Conservation (phyloP, 2,329 filamentous ascomycete species). For the Colletotrichum eremochloae region DNA sequence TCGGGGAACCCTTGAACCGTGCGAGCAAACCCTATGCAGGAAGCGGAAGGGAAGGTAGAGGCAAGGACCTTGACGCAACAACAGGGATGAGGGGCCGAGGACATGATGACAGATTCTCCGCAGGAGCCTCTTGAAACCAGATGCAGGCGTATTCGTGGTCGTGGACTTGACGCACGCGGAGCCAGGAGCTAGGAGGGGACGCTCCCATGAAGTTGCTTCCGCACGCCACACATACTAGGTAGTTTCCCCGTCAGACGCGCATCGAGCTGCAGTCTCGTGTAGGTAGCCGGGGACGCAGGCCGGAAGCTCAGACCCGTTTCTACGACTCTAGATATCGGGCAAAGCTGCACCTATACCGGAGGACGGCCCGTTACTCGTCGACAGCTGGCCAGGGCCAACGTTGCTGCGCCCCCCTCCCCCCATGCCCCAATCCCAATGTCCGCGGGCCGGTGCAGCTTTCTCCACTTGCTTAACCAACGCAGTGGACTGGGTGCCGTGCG, state of each 20-base stretch:
- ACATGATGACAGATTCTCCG: slow-evolving; percentile 4
- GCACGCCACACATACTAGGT: slow-evolving; percentile 3
- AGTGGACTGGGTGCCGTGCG: slow-evolving; percentile 9
- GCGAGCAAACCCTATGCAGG: slow-evolving; percentile 23
- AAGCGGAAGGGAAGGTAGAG: slow-evolving; percentile 12
- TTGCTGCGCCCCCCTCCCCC: slow-evolving; percentile 13
- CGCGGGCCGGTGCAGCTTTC: slow-evolving; percentile 5
- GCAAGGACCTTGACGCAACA: slow-evolving; percentile 24
- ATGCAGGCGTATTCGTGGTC: not conserved
- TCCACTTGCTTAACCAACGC: slow-evolving; percentile 11
- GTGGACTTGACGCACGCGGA: not conserved
- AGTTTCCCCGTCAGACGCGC: slow-evolving; percentile 15
- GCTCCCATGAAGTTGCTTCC: not conserved
- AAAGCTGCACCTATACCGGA: not conserved
- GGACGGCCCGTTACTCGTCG: not conserved
- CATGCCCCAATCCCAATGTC: no score
- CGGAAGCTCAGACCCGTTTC: slow-evolving; percentile 6
- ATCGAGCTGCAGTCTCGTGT: not conserved
- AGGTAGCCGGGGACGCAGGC: slow-evolving; percentile 23
- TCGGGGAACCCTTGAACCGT: slow-evolving; percentile 16
- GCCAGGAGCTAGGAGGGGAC: slow-evolving; percentile 4
- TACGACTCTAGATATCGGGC: not conserved
- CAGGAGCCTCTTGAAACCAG: slow-evolving; percentile 28
- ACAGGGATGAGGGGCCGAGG: not conserved
- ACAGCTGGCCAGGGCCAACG: not conserved